Evolutionary conservation across 495 filamentous ascomycete species (phyloP).

Genomic region (Cladorrhinum samala): DNA sequence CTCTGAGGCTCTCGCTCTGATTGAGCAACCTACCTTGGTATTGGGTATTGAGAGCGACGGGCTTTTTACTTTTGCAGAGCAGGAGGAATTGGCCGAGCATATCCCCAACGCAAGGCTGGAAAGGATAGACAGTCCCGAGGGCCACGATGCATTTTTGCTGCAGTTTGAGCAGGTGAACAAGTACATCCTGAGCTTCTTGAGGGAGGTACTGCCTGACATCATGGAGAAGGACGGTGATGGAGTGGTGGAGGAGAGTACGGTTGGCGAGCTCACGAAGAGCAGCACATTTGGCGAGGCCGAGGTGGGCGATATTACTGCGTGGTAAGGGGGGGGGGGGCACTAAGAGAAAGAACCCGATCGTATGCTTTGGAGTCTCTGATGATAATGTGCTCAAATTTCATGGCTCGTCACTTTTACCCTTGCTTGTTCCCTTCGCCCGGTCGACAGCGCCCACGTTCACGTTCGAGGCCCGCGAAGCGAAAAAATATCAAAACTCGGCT

Average conservation of each 20-base stretch:
- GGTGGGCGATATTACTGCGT: slow-evolving; percentile 94
- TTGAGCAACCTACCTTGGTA: slow-evolving; percentile 82
- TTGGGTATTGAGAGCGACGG: slow-evolving; percentile 93
- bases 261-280: slow-evolving; percentile 58
- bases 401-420: too few relatives aligned
- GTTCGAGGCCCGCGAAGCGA: too few relatives aligned
- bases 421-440: too few relatives aligned
- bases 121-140: slow-evolving; percentile 87
- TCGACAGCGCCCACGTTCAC: too few relatives aligned
- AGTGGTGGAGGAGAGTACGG: slow-evolving; percentile 36
- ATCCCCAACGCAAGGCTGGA: slow-evolving; percentile 73
- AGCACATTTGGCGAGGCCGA: slow-evolving; percentile 93
- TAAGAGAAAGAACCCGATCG: too few relatives aligned
- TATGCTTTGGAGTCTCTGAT: not conserved
- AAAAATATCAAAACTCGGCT: too few relatives aligned
- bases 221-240: slow-evolving; percentile 59
- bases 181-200: slow-evolving; percentile 78
- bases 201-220: slow-evolving; percentile 76
- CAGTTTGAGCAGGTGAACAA: slow-evolving; percentile 96
- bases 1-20: slow-evolving; percentile 65
- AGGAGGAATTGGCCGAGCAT: slow-evolving; percentile 78
- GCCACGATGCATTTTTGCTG: slow-evolving; percentile 92
- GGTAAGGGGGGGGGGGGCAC: slow-evolving; percentile 46
- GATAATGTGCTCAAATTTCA: too few relatives aligned
- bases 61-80: slow-evolving; percentile 93